phyloP scores from a whole-genome alignment of 2,329 filamentous ascomycete genomes.

The Colletotrichum sp. region DNA sequence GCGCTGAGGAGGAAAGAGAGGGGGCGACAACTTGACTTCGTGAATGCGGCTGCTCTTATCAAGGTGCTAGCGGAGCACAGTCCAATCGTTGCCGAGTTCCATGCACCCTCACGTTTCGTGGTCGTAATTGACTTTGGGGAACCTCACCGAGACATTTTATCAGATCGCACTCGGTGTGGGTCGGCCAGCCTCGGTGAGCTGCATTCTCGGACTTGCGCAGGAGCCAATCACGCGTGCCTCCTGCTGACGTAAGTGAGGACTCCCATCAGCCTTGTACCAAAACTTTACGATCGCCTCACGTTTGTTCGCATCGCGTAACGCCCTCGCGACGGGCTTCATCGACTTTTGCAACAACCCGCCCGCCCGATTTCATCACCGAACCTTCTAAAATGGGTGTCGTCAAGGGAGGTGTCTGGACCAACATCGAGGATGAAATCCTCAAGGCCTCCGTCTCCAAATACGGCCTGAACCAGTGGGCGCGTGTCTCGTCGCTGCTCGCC shows the following conservation, averaged over 20 bases:
- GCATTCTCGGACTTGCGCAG: not conserved
- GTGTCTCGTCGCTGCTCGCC: constrained; percentile 94
- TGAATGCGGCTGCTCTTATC: not conserved
- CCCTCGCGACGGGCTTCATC: constrained; percentile 5
- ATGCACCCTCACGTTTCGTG: not conserved
- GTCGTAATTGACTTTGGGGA: not conserved
- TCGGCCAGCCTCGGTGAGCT: not conserved
- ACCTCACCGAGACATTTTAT: not conserved
- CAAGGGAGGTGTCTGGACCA: constrained; percentile 78
- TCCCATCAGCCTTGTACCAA: constrained; percentile 11
- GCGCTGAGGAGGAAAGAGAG: not conserved
- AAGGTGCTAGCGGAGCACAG: not conserved
- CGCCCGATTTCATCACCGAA: not conserved
- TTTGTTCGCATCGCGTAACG: not conserved
- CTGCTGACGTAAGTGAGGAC: constrained; percentile 1
- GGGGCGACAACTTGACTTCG: not conserved
- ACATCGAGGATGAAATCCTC: constrained; percentile 92
- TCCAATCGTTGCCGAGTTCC: not conserved
- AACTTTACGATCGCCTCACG: constrained; percentile 11
- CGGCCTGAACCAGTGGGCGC: constrained; percentile 96
- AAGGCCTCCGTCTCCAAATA: constrained; percentile 96
- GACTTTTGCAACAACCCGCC: not conserved
- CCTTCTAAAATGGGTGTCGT: constrained; percentile 68
- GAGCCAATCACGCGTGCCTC: not conserved
- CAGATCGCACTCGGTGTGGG: not conserved